Conservation (phyloP, 164 flowering plant species). For the Macadamia integrifolia region DNA sequence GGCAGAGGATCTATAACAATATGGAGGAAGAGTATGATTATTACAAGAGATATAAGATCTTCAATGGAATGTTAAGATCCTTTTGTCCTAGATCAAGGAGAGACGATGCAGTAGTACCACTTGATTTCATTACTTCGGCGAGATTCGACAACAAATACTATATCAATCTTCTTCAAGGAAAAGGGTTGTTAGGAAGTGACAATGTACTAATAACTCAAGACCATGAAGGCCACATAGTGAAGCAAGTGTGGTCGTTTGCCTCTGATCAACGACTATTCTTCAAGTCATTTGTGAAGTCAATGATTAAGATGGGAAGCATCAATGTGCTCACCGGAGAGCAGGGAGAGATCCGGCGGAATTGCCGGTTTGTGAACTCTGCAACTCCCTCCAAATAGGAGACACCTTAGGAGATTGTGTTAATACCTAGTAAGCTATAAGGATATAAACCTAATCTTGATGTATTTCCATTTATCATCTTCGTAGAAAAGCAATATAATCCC, state of each 20-base stretch:
- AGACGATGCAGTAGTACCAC: slow-evolving; percentile 35
- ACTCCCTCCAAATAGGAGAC: no score
- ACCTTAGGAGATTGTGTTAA: no score
- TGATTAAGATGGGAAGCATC: slow-evolving; percentile 74
- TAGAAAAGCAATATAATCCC: no score
- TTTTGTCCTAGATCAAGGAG: slow-evolving; percentile 52
- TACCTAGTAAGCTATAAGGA: no score
- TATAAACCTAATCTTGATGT: no score
- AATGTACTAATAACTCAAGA: slow-evolving; percentile 48
- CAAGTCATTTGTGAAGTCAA: slow-evolving; percentile 40
- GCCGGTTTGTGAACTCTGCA: no score
- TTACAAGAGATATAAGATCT: slow-evolving; percentile 33
- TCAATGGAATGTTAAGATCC: slow-evolving; percentile 36
- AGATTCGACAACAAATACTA: slow-evolving; percentile 62
- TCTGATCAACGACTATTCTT: slow-evolving; percentile 42
- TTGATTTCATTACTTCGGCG: slow-evolving; percentile 52
- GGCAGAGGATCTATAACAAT: slow-evolving; percentile 36
- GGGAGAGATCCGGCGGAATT: slow-evolving; percentile 38
- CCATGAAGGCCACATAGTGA: slow-evolving; percentile 31
- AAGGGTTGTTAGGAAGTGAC: slow-evolving; percentile 56
- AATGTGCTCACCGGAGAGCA: slow-evolving; percentile 50
- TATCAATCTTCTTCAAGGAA: slow-evolving; percentile 49
- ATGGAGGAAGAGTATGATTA: slow-evolving; percentile 22
- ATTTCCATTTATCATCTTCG: no score
- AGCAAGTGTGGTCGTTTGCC: slow-evolving; percentile 48